phyloP scores from a whole-genome alignment of 805 yeast species.

The Candida silvicultrix region DNA sequence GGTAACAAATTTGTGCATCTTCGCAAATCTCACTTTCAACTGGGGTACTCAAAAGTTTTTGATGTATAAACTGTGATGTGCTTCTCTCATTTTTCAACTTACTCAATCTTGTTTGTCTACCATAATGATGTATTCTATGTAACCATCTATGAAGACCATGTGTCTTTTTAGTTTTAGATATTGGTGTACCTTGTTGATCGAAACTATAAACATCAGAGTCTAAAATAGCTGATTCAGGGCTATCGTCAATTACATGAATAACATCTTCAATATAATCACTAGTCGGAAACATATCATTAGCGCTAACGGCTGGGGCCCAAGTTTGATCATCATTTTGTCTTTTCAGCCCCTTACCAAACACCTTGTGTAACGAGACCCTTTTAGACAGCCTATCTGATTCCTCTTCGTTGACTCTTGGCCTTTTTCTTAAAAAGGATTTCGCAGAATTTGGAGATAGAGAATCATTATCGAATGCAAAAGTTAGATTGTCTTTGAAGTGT shows the following conservation, averaged over 20 bases:
- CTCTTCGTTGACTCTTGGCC: not conserved
- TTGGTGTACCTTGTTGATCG: not conserved
- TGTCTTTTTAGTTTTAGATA: not conserved
- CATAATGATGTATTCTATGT: not conserved
- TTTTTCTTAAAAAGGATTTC: not conserved
- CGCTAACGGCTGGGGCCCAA: not conserved
- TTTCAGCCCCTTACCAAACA: not conserved
- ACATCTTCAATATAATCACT: not conserved
- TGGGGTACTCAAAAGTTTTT: not conserved
- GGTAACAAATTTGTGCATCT: conserved; percentile 11
- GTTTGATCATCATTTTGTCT: not conserved
- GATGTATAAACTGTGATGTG: not conserved
- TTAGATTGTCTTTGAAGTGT: too few relatives aligned
- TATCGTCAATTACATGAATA: not conserved
- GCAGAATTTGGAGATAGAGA: not conserved
- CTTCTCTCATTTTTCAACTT: not conserved
- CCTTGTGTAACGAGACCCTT: not conserved
- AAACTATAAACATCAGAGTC: not conserved
- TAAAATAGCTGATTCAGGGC: not conserved
- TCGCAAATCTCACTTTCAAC: conserved; percentile 2
- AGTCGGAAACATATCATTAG: not conserved
- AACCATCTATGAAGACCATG: not conserved
- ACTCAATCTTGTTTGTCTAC: not conserved
- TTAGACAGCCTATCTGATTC: not conserved
- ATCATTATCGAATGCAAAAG: not conserved